A percentile compares a stretch with the other conserved stretches of the same genome.
These are phyloP conservation scores for Marchantia polymorpha DNA, from an alignment of 225 moss, liverwort and hornwort species.

Conservation along the genomic window DNA sequence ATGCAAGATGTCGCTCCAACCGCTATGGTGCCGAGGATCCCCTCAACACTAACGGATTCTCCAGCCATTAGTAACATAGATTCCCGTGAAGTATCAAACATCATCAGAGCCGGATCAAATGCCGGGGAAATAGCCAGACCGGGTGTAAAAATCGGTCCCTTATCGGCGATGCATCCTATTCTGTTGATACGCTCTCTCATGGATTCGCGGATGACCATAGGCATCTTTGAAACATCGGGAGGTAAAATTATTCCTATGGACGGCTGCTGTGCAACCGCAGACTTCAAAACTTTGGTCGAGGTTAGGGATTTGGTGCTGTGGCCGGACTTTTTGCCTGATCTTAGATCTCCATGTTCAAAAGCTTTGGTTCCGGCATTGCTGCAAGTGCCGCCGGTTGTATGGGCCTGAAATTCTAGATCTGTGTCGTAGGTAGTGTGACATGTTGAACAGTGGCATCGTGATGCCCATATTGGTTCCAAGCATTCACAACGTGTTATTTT, in stretches of 20 bases:
- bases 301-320: not conserved
- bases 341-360: slow-evolving; percentile 21
- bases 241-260: slow-evolving; percentile 14
- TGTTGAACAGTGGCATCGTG: slow-evolving; percentile 67
- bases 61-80: slow-evolving; percentile 35
- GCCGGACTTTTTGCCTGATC: slow-evolving; percentile 26
- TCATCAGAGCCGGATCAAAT: slow-evolving; percentile 95
- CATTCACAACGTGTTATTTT: slow-evolving; percentile 77
- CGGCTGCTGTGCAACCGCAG: slow-evolving; percentile 9
- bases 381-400: slow-evolving; percentile 46
- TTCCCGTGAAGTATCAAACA: slow-evolving; percentile 41
- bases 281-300: not conserved
- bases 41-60: slow-evolving; percentile 37
- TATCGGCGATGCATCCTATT: slow-evolving; percentile 78
- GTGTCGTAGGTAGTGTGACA: slow-evolving; percentile 87
- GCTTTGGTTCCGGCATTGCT: slow-evolving; percentile 21
- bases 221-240: slow-evolving; percentile 64
- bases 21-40: slow-evolving; percentile 36
- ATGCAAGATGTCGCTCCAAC: slow-evolving; percentile 40
- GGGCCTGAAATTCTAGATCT: slow-evolving; percentile 60
- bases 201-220: slow-evolving; percentile 66
- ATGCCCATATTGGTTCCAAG: slow-evolving; percentile 87
- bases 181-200: slow-evolving; percentile 68
- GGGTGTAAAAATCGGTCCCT: slow-evolving; percentile 83
- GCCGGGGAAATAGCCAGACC: slow-evolving; percentile 78